A percentile compares a stretch with the other conserved stretches of the same genome.
phyloP scores from a whole-genome alignment of 805 yeast species.

The Spathaspora gorwiae region DNA sequence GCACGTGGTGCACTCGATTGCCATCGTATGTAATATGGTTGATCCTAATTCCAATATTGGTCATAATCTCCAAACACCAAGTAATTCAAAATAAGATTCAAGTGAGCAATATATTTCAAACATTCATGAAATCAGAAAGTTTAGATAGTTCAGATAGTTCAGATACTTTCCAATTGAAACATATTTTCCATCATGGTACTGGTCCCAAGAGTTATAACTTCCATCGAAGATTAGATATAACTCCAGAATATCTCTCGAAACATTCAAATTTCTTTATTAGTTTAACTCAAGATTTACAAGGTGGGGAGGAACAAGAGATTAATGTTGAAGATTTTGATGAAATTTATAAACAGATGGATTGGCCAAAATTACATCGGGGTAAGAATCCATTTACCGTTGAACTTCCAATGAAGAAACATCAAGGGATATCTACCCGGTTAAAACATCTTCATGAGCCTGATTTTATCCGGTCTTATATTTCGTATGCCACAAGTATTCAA shows the following conservation, averaged over 20 bases:
- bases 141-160: neutral
- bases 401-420: slow-evolving; percentile 23
- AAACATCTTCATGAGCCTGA: slow-evolving; percentile 48
- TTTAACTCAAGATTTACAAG: neutral
- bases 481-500: slow-evolving; percentile 45
- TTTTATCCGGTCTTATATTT: slow-evolving; percentile 61
- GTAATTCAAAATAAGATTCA: neutral
- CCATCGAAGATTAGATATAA: slow-evolving; percentile 50
- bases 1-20: neutral
- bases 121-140: no score
- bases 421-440: slow-evolving; percentile 20
- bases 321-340: slow-evolving; percentile 12
- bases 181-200: slow-evolving; percentile 59
- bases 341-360: slow-evolving; percentile 23
- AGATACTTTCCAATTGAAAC: slow-evolving; percentile 37
- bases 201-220: slow-evolving; percentile 28
- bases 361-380: slow-evolving; percentile 29
- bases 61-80: no score
- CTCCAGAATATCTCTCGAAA: slow-evolving; percentile 31
- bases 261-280: slow-evolving; percentile 5
- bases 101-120: neutral
- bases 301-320: neutral
- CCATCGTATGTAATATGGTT: neutral
- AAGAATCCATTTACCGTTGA: slow-evolving; percentile 37
- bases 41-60: neutral